Base-by-base conservation (phyloP, 768 basidiomycete genomes). In the Myochromella boudieri region DNA sequence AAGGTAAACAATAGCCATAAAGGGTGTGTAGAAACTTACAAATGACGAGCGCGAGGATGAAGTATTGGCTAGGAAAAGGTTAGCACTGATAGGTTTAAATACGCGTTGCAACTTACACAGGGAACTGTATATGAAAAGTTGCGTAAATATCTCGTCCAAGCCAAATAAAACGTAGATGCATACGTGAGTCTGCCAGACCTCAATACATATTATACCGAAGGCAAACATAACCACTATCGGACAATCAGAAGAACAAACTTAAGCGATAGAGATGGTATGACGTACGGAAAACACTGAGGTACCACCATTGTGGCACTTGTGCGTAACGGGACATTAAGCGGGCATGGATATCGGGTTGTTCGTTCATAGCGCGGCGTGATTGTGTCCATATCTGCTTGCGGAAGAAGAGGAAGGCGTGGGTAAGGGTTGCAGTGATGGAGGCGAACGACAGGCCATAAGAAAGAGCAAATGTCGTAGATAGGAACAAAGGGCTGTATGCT, bases 261-360 rank as follows among this genome's bases (percentile, higher is more conserved):
- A 15, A 6, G 52, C 53, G 15, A n/a, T 61, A 60, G 22, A 32
- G 69, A 46, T 22, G 68, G 38, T 36, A 56, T 57, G 15, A 68
- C 70, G 51, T 68, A 76, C 64, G 62, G 65, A 91, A 88, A 41
- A 93, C 74, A 33, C 74, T 58, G 7, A 70, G 61, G 61, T 91
- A 93, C 91, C 91, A 93, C 89, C 87, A 91, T 49, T 91, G 78
- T 1, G 90, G 91, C 12, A 92, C 74, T 55, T 85, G 86, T 1
- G 69, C 72, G 60, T 94, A 94, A 39, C 68, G 66, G 10, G 76
- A 70, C 91, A 93, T 93, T 28, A 93, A 71, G 10, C 88, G 79
- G 15, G 87, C 87, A 56, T 93, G 91, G 50, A 93, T 80, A 66
- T 93, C 91, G 1, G 87, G 84, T 57, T 92, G 87, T 55, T 91